Evolutionary conservation across 2,329 filamentous ascomycete species (phyloP).

Genomic region (Trichophyton mentagrophytes): DNA sequence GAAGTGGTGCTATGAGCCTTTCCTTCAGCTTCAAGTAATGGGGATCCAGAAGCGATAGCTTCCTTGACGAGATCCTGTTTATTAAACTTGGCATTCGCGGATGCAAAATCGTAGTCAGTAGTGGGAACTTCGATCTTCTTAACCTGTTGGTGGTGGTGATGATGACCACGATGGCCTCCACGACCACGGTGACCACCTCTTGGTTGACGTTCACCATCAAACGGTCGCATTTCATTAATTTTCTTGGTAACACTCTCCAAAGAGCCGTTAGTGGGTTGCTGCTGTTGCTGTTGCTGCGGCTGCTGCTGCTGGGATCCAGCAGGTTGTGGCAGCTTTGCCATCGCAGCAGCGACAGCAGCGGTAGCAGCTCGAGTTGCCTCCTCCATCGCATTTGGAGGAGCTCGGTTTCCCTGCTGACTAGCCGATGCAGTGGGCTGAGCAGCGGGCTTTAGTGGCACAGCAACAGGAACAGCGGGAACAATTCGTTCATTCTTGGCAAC

Average conservation of each 20-base stretch:
- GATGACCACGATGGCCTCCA: slow-evolving; percentile 32
- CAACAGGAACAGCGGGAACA: slow-evolving; percentile 35
- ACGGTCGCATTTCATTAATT: slow-evolving; percentile 35
- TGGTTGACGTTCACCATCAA: slow-evolving; percentile 25
- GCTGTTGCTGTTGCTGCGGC: slow-evolving; percentile 12
- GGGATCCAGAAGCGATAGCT: slow-evolving; percentile 65
- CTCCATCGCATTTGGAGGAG: slow-evolving; percentile 21
- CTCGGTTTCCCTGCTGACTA: slow-evolving; percentile 20
- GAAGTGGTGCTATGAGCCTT: slow-evolving; percentile 31
- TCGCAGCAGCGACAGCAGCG: slow-evolving; percentile 39
- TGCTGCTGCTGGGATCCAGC: slow-evolving; percentile 21
- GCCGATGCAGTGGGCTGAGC: slow-evolving; percentile 18
- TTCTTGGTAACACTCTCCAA: slow-evolving; percentile 34
- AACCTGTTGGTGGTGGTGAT: slow-evolving; percentile 33
- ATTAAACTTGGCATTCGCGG: slow-evolving; percentile 77
- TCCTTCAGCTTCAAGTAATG: slow-evolving; percentile 44
- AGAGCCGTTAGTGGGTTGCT: slow-evolving; percentile 21
- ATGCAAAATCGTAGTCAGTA: slow-evolving; percentile 84
- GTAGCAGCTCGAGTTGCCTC: slow-evolving; percentile 39
- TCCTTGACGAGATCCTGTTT: slow-evolving; percentile 80
- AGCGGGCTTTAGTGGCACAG: slow-evolving; percentile 25
- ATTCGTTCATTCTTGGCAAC: slow-evolving; percentile 32
- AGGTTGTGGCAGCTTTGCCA: slow-evolving; percentile 38
- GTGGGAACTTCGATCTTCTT: slow-evolving; percentile 77
- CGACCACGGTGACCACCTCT: slow-evolving; percentile 35